phyloP scores from a whole-genome alignment of 2,329 filamentous ascomycete species.

The Fusarium clavum region DNA sequence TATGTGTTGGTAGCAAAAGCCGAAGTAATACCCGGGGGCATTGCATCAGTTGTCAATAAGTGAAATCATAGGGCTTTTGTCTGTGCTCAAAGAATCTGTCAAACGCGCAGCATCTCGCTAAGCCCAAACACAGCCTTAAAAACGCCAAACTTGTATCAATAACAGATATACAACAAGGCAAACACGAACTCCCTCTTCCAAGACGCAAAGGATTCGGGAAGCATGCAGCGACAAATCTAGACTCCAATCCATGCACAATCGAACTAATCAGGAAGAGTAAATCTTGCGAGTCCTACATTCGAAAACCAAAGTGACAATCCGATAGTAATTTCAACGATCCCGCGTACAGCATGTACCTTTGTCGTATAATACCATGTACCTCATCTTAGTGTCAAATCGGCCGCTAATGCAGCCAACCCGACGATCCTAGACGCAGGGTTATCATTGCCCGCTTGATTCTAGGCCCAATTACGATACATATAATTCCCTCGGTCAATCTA shows the following conservation, averaged over 20 bases:
- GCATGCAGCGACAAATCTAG: background rate
- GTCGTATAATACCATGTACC: background rate
- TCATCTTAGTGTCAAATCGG: slow-evolving; percentile 22
- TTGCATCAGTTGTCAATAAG: too few relatives aligned
- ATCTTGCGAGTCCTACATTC: slow-evolving; percentile 1
- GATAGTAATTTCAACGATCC: background rate
- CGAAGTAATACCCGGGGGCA: background rate
- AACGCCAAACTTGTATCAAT: background rate
- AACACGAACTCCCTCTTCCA: background rate
- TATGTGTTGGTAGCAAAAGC: background rate
- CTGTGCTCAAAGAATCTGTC: background rate
- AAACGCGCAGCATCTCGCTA: background rate
- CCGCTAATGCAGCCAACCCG: slow-evolving; percentile 37
- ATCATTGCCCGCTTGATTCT: background rate
- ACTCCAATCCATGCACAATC: background rate
- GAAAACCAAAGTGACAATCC: background rate
- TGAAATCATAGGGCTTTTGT: background rate
- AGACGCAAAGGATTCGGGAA: background rate
- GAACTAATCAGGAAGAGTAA: slow-evolving; percentile 2
- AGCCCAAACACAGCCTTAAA: background rate
- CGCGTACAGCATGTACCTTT: background rate
- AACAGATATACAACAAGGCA: background rate
- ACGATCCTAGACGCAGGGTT: slow-evolving; percentile 1
- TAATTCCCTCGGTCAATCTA: background rate
- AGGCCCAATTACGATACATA: background rate